A percentile compares a stretch with the other conserved stretches of the same genome.
Evolutionary conservation across 116 monocot genomes (phyloP).

Genomic region (Dioscorea cayenensis): DNA sequence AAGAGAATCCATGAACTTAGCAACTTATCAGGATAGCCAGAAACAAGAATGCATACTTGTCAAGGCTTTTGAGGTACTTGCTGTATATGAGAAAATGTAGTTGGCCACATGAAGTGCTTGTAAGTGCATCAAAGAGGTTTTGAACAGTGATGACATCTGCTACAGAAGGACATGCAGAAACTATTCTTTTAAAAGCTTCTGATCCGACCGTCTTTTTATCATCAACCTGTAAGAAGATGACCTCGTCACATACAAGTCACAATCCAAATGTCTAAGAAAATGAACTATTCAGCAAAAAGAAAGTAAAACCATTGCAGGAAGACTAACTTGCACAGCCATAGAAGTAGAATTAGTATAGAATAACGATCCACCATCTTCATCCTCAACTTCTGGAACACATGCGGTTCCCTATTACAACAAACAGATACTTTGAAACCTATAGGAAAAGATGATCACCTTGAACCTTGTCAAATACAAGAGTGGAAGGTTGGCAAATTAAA

Average conservation of each 20-base stretch:
- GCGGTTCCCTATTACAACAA: slow-evolving; percentile 37
- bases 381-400: slow-evolving; percentile 28
- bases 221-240: slow-evolving; percentile 55
- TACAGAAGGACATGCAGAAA: slow-evolving; percentile 66
- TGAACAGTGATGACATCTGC: slow-evolving; percentile 88
- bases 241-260: background rate
- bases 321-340: slow-evolving; percentile 83
- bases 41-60: slow-evolving; percentile 52
- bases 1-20: background rate
- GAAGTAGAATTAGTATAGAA: slow-evolving; percentile 64
- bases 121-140: slow-evolving; percentile 90
- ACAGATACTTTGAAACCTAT: background rate
- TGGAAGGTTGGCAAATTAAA: background rate
- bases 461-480: background rate
- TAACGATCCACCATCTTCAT: slow-evolving; percentile 78
- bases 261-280: background rate
- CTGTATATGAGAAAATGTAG: slow-evolving; percentile 93
- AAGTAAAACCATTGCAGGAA: background rate
- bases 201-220: slow-evolving; percentile 61
- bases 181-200: slow-evolving; percentile 77
- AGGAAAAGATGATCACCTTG: slow-evolving; percentile 1
- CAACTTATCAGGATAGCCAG: background rate
- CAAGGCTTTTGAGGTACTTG: slow-evolving; percentile 80
- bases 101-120: slow-evolving; percentile 53
- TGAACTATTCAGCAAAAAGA: slow-evolving; percentile 1